Percentiles rank a stretch among this genome's conserved stretches.
phyloP scores from a whole-genome alignment of 306 rosid species.

The Lathyrus tuberosus region DNA sequence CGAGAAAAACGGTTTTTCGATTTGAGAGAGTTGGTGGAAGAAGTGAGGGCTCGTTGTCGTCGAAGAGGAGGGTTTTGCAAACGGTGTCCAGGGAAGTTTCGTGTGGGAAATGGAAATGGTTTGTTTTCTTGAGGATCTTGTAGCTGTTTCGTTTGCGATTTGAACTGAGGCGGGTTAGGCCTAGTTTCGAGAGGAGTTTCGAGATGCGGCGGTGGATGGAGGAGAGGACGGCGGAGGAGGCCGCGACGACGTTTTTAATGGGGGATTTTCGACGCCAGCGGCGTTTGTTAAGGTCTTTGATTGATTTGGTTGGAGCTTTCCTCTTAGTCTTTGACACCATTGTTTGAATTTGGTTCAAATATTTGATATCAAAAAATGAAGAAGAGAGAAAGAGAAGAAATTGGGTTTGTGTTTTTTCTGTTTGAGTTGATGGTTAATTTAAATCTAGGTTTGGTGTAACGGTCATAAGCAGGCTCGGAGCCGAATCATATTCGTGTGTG shows the following conservation, averaged over 20 bases:
- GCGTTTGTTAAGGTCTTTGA: constrained; percentile 51
- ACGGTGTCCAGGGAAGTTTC: constrained; percentile 28
- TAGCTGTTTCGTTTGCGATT: constrained; percentile 42
- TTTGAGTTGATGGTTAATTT: constrained; percentile 31
- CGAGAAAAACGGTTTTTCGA: constrained; percentile 67
- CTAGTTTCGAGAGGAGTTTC: constrained; percentile 68
- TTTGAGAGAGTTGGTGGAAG: constrained; percentile 32
- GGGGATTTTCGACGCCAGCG: constrained; percentile 68
- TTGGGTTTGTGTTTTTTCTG: not conserved
- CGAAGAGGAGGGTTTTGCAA: constrained; percentile 54
- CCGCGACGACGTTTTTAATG: constrained; percentile 47
- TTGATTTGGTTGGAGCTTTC: constrained; percentile 55
- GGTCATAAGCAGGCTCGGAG: constrained; percentile 68
- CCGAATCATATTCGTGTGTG: constrained; percentile 51
- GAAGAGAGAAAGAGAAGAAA: not conserved
- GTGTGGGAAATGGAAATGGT: not conserved
- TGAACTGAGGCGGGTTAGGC: constrained; percentile 46
- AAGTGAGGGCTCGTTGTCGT: constrained; percentile 39
- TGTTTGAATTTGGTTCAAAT: not conserved
- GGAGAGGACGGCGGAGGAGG: constrained; percentile 60
- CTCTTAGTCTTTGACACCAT: constrained; percentile 83
- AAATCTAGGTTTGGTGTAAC: constrained; percentile 74
- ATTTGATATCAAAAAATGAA: not conserved
- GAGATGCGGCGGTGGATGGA: constrained; percentile 78
- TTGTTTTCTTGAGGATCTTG: constrained; percentile 59